These are phyloP conservation scores for Colletotrichum lupini DNA, from an alignment of 2,329 filamentous ascomycete species.

Conservation along the genomic window DNA sequence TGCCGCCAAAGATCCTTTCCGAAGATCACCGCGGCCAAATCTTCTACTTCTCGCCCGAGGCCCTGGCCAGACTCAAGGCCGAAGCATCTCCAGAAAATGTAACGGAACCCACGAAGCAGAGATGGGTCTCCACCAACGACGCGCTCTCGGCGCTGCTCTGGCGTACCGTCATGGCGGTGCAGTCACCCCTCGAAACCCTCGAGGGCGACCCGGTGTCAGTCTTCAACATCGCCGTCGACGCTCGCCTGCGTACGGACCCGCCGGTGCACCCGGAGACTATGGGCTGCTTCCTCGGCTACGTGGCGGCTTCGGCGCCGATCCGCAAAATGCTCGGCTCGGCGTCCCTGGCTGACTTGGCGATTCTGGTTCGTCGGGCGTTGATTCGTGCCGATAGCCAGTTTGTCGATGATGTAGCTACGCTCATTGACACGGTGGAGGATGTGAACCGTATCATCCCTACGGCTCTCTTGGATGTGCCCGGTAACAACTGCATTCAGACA, in stretches of 20 bases:
- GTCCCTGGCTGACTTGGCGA: constrained; percentile 47
- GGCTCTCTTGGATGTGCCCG: constrained; percentile 48
- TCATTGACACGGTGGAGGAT: constrained; percentile 46
- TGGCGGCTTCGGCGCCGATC: constrained; percentile 42
- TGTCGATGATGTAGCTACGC: constrained; percentile 43
- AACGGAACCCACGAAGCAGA: constrained; percentile 32
- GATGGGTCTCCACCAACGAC: constrained; percentile 44
- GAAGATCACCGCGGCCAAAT: constrained; percentile 45
- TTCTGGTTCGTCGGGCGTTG: constrained; percentile 46
- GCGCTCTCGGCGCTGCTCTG: constrained; percentile 29
- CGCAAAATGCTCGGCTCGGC: constrained; percentile 43
- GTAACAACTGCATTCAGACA: constrained; percentile 46
- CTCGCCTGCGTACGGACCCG: constrained; percentile 47
- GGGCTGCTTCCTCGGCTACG: constrained; percentile 52
- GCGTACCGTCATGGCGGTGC: constrained; percentile 33
- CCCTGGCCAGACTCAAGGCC: constrained; percentile 43
- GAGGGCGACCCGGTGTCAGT: constrained; percentile 45
- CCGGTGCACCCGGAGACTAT: constrained; percentile 48
- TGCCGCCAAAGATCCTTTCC: constrained; percentile 46
- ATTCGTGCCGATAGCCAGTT: constrained; percentile 44
- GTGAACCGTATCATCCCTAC: constrained; percentile 45
- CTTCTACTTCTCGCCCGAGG: constrained; percentile 45
- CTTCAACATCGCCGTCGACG: constrained; percentile 52
- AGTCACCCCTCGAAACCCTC: constrained; percentile 17
- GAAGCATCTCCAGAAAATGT: constrained; percentile 44